These are phyloP conservation scores for Nitzschia sp. DNA, from an alignment of 108 stramenopile species.

Conservation along the genomic window DNA sequence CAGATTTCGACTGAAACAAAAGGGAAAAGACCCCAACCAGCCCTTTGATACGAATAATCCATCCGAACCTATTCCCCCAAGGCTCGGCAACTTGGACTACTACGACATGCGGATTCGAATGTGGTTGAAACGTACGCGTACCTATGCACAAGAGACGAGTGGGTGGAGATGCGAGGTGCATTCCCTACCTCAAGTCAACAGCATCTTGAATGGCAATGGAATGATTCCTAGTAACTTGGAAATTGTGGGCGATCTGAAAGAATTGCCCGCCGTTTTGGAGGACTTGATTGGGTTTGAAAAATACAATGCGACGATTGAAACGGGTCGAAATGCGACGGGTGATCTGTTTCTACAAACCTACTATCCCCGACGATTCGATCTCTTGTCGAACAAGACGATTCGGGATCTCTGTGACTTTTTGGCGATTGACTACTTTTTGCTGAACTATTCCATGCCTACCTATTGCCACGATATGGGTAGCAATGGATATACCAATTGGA, in stretches of 20 bases:
- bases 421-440: slow-evolving; percentile 6
- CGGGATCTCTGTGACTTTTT: slow-evolving; percentile 2
- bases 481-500: neutral
- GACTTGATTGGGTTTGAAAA: slow-evolving; percentile 18
- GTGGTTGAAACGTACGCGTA: neutral
- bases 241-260: slow-evolving; percentile 24
- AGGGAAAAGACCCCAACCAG: neutral
- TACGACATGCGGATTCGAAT: neutral
- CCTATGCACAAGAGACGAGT: neutral
- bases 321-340: slow-evolving; percentile 1
- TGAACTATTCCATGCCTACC: neutral
- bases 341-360: slow-evolving; percentile 2
- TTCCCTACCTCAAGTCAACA: slow-evolving; percentile 35
- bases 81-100: neutral
- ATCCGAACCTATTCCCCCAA: neutral
- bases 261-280: slow-evolving; percentile 15
- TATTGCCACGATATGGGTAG: neutral
- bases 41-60: neutral
- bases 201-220: neutral
- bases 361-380: slow-evolving; percentile 13
- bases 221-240: neutral
- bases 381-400: slow-evolving; percentile 19
- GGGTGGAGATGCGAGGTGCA: slow-evolving; percentile 8
- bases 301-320: slow-evolving; percentile 13
- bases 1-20: neutral